Conservation (phyloP, 2,329 filamentous ascomycete species). For the Escovopsis weberi region DNA sequence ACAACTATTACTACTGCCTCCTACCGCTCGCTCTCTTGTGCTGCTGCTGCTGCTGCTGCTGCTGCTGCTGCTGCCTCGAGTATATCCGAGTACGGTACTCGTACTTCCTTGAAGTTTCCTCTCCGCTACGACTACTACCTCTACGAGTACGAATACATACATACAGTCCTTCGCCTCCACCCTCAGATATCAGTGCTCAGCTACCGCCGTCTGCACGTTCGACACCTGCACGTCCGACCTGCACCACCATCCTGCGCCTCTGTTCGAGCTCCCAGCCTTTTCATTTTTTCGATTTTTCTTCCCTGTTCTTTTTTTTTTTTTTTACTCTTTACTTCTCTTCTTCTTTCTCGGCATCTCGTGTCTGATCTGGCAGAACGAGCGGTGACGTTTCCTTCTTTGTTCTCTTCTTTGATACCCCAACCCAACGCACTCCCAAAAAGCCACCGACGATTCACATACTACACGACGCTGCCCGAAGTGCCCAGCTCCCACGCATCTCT, state of each 20-base stretch:
- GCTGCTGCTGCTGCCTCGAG: not conserved
- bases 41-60: constrained; percentile 1
- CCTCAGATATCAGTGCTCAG: too few species aligned
- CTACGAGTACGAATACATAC: too few species aligned
- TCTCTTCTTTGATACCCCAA: not conserved
- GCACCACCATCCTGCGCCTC: not conserved
- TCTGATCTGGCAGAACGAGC: not conserved
- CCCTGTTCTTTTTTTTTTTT: not conserved
- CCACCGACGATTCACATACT: too few species aligned
- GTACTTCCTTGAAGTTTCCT: too few species aligned
- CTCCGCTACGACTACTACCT: too few species aligned
- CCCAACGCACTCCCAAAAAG: not conserved
- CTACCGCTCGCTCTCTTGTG: too few species aligned
- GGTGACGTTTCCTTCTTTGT: not conserved
- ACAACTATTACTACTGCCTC: too few species aligned
- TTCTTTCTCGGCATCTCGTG: too few species aligned
- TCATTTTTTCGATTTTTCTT: not conserved
- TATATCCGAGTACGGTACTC: too few species aligned
- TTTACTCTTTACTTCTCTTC: too few species aligned
- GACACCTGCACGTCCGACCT: not conserved
- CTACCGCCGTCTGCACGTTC: not conserved
- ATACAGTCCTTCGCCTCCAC: too few species aligned
- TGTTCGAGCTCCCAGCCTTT: not conserved
- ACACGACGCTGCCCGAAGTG: too few species aligned
- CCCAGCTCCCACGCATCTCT: not conserved